A percentile compares a stretch with the other conserved stretches of the same genome.
Evolutionary conservation across 495 filamentous ascomycete genomes (phyloP).

Genomic region (Rostrohypoxylon terebratum): DNA sequence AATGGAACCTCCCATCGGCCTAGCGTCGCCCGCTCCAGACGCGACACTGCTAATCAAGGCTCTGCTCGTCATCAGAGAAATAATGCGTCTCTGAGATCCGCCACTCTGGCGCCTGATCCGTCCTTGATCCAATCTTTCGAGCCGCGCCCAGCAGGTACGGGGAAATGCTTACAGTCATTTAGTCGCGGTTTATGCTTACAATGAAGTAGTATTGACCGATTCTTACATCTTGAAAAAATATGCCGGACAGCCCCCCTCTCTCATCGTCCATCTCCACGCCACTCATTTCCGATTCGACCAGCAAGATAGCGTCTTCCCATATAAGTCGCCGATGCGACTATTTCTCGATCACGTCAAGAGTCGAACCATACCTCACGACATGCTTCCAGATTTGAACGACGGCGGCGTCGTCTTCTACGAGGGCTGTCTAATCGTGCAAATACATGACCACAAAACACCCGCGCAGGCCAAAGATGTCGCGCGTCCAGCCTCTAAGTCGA

Average conservation of each 20-base stretch:
- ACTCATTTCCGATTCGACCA: conserved; percentile 93
- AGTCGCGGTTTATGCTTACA: background rate
- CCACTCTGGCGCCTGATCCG: conserved; percentile 57
- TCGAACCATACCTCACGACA: conserved; percentile 64
- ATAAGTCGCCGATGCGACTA: conserved; percentile 89
- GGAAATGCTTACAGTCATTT: conserved; percentile 15
- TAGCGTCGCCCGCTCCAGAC: conserved; percentile 64
- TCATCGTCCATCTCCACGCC: conserved; percentile 86
- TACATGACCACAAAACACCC: conserved; percentile 83
- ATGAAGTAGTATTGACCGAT: conserved; percentile 69
- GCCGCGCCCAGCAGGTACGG: conserved; percentile 61
- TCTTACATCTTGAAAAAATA: conserved; percentile 87
- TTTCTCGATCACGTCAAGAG: conserved; percentile 76
- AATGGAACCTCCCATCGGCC: conserved; percentile 57
- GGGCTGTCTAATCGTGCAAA: conserved; percentile 91
- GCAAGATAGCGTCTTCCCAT: conserved; percentile 90
- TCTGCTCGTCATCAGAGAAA: conserved; percentile 57
- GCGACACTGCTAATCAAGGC: conserved; percentile 54
- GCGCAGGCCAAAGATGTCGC: conserved; percentile 69
- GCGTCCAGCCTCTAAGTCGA: conserved; percentile 66
- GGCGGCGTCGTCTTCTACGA: conserved; percentile 88
- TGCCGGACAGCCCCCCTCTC: conserved; percentile 77
- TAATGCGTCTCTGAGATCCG: conserved; percentile 58
- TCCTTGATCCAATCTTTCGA: conserved; percentile 50
- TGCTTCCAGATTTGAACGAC: conserved; percentile 69